phyloP scores from a whole-genome alignment of 2,329 filamentous ascomycete species.

The Proliferodiscus dingleyae region DNA sequence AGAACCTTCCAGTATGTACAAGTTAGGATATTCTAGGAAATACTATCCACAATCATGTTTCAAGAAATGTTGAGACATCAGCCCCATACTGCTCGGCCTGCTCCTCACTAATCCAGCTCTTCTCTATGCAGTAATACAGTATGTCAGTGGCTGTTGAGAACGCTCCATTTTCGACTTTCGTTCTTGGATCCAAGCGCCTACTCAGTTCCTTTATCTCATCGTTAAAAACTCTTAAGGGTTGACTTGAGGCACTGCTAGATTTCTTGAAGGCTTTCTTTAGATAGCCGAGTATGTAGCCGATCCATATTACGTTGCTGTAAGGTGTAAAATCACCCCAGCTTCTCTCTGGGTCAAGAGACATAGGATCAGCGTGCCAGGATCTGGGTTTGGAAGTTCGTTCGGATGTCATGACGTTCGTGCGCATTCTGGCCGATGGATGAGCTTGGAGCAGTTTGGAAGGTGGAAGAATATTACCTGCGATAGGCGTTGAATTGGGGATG shows the following conservation, averaged over 20 bases:
- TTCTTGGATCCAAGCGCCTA: slow-evolving; percentile 43
- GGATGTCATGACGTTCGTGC: slow-evolving; percentile 21
- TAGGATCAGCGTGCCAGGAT: slow-evolving; percentile 12
- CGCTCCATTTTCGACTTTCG: slow-evolving; percentile 18
- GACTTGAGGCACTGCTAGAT: no score
- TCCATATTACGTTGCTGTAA: slow-evolving; percentile 62
- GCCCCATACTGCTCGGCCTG: slow-evolving; percentile 6
- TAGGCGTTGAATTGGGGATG: slow-evolving; percentile 54
- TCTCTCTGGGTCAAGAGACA: slow-evolving; percentile 3
- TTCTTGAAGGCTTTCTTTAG: slow-evolving; percentile 29
- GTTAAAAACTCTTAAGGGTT: slow-evolving; percentile 43
- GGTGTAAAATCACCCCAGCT: slow-evolving; percentile 51
- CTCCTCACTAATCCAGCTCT: slow-evolving; percentile 21
- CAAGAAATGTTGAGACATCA: neutral
- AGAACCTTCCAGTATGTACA: no score
- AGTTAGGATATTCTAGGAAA: neutral
- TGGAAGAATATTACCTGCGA: slow-evolving; percentile 47
- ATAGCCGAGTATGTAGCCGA: slow-evolving; percentile 57
- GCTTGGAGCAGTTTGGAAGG: slow-evolving; percentile 48
- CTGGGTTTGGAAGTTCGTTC: slow-evolving; percentile 9
- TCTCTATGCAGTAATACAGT: slow-evolving; percentile 15
- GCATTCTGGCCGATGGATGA: slow-evolving; percentile 38
- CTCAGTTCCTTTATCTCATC: slow-evolving; percentile 48
- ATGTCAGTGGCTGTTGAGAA: slow-evolving; percentile 21
- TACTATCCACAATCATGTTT: neutral